Evolutionary conservation across 2,329 filamentous ascomycete genomes (phyloP).

Genomic region (Teratosphaeria epicoccoides): DNA sequence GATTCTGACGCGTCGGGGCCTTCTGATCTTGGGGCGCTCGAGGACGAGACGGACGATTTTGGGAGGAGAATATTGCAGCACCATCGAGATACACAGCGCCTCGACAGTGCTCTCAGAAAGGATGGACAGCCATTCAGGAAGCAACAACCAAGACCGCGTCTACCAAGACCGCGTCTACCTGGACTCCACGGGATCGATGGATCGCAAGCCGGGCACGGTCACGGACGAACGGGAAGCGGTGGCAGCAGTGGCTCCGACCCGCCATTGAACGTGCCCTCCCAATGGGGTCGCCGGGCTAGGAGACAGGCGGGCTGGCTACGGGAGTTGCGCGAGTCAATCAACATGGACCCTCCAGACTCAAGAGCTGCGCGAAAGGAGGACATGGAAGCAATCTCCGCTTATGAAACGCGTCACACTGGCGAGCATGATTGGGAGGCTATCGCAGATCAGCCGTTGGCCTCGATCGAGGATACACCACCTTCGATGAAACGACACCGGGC

Average conservation of each 20-base stretch:
- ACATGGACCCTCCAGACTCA: conserved; percentile 1
- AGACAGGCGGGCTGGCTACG: conserved; percentile 32
- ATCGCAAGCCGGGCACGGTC: background rate
- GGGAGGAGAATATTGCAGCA: conserved; percentile 35
- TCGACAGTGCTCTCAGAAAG: conserved; percentile 26
- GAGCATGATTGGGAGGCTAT: conserved; percentile 20
- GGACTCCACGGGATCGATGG: background rate
- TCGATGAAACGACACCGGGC: conserved; percentile 20
- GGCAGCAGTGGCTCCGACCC: conserved; percentile 32
- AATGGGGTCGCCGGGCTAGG: conserved; percentile 39
- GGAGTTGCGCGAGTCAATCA: conserved; percentile 21
- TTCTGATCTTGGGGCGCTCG: conserved; percentile 30
- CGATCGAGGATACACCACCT: conserved; percentile 33
- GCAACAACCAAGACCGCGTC: conserved; percentile 30
- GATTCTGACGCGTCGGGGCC: conserved; percentile 8
- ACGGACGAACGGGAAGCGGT: conserved; percentile 17
- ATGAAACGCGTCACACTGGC: conserved; percentile 14
- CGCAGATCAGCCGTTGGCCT: conserved; percentile 30
- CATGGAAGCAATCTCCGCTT: conserved; percentile 13
- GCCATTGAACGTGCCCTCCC: conserved; percentile 33
- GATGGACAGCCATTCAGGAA: conserved; percentile 32
- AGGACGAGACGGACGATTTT: conserved; percentile 38
- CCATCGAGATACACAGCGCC: conserved; percentile 31
- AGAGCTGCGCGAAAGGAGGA: conserved; percentile 3
- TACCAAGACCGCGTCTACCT: conserved; percentile 15